phyloP scores from a whole-genome alignment of 352 stramenopile species.

The Pelagophyceae sp. region DNA sequence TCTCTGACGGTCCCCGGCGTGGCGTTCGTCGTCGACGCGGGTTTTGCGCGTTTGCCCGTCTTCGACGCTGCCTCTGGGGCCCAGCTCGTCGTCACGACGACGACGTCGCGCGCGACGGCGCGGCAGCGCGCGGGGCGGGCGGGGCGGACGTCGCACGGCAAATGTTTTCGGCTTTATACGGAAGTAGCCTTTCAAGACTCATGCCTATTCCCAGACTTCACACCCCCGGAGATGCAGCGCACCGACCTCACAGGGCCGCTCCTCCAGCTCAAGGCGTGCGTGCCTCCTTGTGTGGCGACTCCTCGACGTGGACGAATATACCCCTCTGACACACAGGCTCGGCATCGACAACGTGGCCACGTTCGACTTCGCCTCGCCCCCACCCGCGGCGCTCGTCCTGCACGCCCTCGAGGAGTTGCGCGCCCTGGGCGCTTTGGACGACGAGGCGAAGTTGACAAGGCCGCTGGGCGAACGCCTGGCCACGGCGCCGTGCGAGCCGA shows the following conservation, averaged over 20 bases:
- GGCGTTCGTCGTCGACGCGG: conserved; percentile 90
- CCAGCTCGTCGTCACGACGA: conserved; percentile 41
- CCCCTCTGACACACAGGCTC: no score
- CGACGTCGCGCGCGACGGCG: conserved; percentile 51
- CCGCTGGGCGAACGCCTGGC: conserved; percentile 57
- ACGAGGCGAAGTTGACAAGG: conserved; percentile 49
- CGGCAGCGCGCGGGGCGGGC: conserved; percentile 80
- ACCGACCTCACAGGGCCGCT: conserved; percentile 57
- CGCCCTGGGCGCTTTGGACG: conserved; percentile 58
- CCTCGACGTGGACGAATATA: no score
- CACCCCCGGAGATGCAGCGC: conserved; percentile 59
- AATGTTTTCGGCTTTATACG: conserved; percentile 85
- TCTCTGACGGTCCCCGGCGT: conserved; percentile 91
- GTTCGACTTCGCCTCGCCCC: conserved; percentile 65
- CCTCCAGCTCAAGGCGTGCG: conserved; percentile 68
- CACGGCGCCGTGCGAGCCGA: conserved; percentile 56
- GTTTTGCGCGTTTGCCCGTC: conserved; percentile 73
- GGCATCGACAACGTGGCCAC: conserved; percentile 60
- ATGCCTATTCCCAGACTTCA: conserved; percentile 19
- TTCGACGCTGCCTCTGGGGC: conserved; percentile 52
- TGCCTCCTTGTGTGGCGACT: no score
- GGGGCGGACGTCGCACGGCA: conserved; percentile 72
- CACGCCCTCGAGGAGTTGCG: conserved; percentile 59
- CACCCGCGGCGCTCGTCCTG: conserved; percentile 46
- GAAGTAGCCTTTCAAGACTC: conserved; percentile 39